Conservation (phyloP, 2,329 filamentous ascomycete species). For the Chaetoscypha palmicola region DNA sequence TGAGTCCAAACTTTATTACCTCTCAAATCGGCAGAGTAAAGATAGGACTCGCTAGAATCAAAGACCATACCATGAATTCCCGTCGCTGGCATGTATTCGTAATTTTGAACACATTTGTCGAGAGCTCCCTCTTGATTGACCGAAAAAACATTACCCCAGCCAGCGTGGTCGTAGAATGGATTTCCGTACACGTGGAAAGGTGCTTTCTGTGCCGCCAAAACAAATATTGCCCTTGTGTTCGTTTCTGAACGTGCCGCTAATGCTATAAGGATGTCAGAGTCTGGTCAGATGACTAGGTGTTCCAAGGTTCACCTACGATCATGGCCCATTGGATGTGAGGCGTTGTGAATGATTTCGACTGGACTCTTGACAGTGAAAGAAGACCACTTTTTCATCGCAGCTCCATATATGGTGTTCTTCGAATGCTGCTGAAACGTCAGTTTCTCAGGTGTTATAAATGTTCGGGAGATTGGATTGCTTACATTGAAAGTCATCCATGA, state of each 20-base stretch:
- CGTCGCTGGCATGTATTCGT: conserved; percentile 60
- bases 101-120: conserved; percentile 62
- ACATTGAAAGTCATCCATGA: conserved; percentile 92
- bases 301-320: conserved; percentile 50
- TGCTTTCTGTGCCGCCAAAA: conserved; percentile 68
- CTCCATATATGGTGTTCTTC: conserved; percentile 79
- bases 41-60: conserved; percentile 63
- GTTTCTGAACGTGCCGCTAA: conserved; percentile 58
- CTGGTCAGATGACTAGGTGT: conserved; percentile 1
- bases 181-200: conserved; percentile 84
- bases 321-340: conserved; percentile 67
- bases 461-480: conserved; percentile 33
- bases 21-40: conserved; percentile 72
- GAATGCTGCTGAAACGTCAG: conserved; percentile 50
- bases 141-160: conserved; percentile 71
- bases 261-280: conserved; percentile 38
- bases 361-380: conserved; percentile 72
- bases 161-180: conserved; percentile 82
- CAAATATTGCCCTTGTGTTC: conserved; percentile 84
- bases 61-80: conserved; percentile 81
- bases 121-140: conserved; percentile 51
- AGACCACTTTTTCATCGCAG: conserved; percentile 90
- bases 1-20: conserved; percentile 83
- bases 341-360: conserved; percentile 67
- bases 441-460: background rate